Evolutionary conservation across 1,284 basidiomycete species (phyloP).

Genomic region (Apiotrichum montevideense): DNA sequence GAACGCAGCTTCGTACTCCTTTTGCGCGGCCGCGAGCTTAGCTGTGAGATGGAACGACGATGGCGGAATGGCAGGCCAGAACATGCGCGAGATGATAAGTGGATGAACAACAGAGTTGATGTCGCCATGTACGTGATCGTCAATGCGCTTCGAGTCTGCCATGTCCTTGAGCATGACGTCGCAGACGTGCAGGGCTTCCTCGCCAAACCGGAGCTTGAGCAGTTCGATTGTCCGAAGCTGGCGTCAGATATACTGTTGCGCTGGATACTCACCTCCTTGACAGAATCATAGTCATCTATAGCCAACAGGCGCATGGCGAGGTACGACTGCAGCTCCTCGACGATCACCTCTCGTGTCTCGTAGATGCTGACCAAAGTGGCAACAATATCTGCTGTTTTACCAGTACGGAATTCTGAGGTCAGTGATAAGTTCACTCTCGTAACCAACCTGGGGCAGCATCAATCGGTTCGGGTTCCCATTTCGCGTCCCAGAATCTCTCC

Average conservation of each 20-base stretch:
- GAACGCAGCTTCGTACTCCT: slow-evolving; percentile 69
- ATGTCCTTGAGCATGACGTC: slow-evolving; percentile 96
- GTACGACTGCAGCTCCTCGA: slow-evolving; percentile 84
- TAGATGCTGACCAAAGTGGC: slow-evolving; percentile 94
- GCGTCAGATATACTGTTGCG: not conserved
- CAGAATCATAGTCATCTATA: slow-evolving; percentile 70
- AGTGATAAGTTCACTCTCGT: not conserved
- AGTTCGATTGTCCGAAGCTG: slow-evolving; percentile 87
- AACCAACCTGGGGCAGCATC: slow-evolving; percentile 79
- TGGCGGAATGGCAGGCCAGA: slow-evolving; percentile 79
- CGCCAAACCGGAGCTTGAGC: slow-evolving; percentile 87
- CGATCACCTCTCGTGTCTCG: slow-evolving; percentile 86
- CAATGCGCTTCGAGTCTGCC: slow-evolving; percentile 81
- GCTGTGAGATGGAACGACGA: slow-evolving; percentile 71
- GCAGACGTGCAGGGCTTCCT: slow-evolving; percentile 80
- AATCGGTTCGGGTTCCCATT: slow-evolving; percentile 88
- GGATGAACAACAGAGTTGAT: slow-evolving; percentile 69
- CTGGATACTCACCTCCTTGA: slow-evolving; percentile 62
- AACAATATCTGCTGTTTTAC: slow-evolving; percentile 81
- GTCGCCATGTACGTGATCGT: slow-evolving; percentile 73
- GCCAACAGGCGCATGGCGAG: slow-evolving; percentile 75
- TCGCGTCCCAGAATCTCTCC: slow-evolving; percentile 78
- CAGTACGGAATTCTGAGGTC: slow-evolving; percentile 70
- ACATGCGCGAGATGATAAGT: slow-evolving; percentile 82
- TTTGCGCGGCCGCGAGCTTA: slow-evolving; percentile 69